Evolutionary conservation across 176 grass and related monocot genomes (phyloP), one percentile per base, ranked within the genome.

Genomic region (Ensete ventricosum): DNA sequence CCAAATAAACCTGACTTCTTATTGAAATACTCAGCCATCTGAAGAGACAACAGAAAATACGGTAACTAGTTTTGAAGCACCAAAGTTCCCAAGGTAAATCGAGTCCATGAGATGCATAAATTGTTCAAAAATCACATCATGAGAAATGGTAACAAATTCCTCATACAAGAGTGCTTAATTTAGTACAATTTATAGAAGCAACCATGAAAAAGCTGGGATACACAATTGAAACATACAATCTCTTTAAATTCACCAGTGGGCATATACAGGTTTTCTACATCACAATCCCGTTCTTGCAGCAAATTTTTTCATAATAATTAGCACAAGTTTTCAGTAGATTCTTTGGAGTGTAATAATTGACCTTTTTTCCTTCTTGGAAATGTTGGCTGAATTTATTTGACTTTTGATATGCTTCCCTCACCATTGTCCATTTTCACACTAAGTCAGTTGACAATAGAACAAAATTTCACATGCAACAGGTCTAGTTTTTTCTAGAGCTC

Each of bases 21-120:
- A 78, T 99, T 99, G 88, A 99, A 99, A 85, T 89, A 73, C 50
- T 91, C 91, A 22, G 86, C 95, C 95, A 99, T 99, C 95, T 99
- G 57, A n/a, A 49, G 19, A 52, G 43, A 73, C 25, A 23, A 86
- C 74, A 21, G 29, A 83, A 64, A 79, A 22, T 19, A n/a, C 65
- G 19, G 70, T 52, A 43, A 75, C 29, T 87, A 66, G 85, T 65
- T 11, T 13, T 1, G 13, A 9, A 65, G 63, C n/a, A 65, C 2
- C 3, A n/a, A 67, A 19, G 66, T 11, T 1, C 49, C 57, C 43
- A 53, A 26, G 53, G 24, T 34, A 57, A 73, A 53, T 34, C 19
- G 19, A 54, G 20, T 14, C 52, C 11, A n/a, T 73, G 3, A 53
- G 50, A 52, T 21, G 57, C 17, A 52, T 19, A 77, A 77, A 24